phyloP scores from a whole-genome alignment of 225 moss, liverwort and hornwort genomes.

The Physcomitrellopsis africana region DNA sequence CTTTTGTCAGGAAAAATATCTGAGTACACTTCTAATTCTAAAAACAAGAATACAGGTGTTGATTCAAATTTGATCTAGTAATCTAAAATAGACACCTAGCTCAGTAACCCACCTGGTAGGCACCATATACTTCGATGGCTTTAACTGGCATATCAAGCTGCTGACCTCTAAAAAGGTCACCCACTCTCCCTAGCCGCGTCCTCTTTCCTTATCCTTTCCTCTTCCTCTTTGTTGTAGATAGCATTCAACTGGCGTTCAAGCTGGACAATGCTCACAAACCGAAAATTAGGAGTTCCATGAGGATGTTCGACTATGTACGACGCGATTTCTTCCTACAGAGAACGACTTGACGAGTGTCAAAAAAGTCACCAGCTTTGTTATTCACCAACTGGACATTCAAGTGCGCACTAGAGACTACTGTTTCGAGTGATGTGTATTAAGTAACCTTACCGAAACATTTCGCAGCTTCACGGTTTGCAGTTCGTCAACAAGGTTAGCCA shows the following conservation, averaged over 20 bases:
- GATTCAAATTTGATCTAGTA: neutral
- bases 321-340: neutral
- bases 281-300: constrained; percentile 26
- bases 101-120: constrained; percentile 33
- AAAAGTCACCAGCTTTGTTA: neutral
- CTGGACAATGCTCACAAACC: constrained; percentile 33
- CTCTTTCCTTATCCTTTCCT: constrained; percentile 63
- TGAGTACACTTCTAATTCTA: constrained; percentile 12
- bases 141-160: constrained; percentile 16
- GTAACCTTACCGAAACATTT: constrained; percentile 50
- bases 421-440: neutral
- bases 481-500: constrained; percentile 63
- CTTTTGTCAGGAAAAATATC: constrained; percentile 15
- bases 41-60: constrained; percentile 6
- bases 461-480: constrained; percentile 59
- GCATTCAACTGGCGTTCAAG: constrained; percentile 64
- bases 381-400: constrained; percentile 9
- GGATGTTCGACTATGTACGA: constrained; percentile 13
- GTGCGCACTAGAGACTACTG: neutral
- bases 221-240: constrained; percentile 66
- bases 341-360: constrained; percentile 6
- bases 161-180: constrained; percentile 30
- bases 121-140: neutral
- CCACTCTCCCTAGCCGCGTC: constrained; percentile 57
- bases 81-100: neutral